These are phyloP conservation scores for Eucalyptus globulus DNA, from an alignment of 345 rosid species.

Conservation along the genomic window DNA sequence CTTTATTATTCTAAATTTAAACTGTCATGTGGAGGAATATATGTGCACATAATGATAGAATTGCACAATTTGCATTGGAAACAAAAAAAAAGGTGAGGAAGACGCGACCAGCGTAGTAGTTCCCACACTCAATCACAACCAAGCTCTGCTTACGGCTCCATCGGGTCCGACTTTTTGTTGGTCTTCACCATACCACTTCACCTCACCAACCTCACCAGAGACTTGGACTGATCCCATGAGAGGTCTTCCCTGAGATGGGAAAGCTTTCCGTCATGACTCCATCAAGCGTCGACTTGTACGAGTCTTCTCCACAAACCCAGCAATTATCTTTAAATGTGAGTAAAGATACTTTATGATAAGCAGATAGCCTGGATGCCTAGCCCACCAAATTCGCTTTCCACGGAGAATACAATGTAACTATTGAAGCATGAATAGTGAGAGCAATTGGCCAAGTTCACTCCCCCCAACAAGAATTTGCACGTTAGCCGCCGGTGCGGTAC, in stretches of 20 bases:
- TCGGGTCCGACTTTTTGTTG: not conserved
- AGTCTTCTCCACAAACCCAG: not conserved
- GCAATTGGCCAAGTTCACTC: not conserved
- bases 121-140: not conserved
- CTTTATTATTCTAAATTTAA: not conserved
- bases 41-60: not conserved
- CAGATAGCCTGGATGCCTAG: not conserved
- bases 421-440: not conserved
- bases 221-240: not conserved
- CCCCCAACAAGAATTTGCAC: not conserved
- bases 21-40: not conserved
- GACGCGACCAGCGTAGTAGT: not conserved
- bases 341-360: not conserved
- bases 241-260: not conserved
- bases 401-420: not conserved
- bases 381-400: not conserved
- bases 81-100: not conserved
- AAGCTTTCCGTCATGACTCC: not conserved
- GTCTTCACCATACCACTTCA: not conserved
- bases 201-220: not conserved
- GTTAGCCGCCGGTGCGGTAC: not conserved
- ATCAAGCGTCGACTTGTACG: not conserved
- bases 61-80: not conserved
- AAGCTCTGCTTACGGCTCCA: not conserved
- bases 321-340: not conserved